phyloP scores from a whole-genome alignment of 371 early-diverging fungal species.

The Fennellomyces sp. region DNA sequence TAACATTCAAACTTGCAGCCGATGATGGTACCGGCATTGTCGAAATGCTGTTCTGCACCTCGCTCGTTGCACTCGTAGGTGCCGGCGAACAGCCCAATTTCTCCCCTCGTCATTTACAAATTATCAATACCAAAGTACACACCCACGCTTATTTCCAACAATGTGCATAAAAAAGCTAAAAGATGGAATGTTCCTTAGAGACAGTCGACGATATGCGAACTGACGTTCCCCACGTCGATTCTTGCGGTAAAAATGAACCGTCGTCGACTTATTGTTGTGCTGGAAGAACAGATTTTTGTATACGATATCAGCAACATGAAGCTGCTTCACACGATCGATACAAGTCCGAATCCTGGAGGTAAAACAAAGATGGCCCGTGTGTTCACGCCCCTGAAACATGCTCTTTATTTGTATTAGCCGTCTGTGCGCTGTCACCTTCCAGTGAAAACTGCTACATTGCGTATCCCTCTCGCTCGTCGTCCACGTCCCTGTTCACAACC shows the following conservation, averaged over 20 bases:
- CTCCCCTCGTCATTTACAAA: constrained; percentile 89
- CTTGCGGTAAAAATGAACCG: constrained; percentile 95
- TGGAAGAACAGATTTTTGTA: constrained; percentile 89
- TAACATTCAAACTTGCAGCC: constrained; percentile 43
- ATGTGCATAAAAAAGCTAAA: no score
- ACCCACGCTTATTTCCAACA: no score
- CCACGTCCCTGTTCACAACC: constrained; percentile 44
- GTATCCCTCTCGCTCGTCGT: constrained; percentile 77
- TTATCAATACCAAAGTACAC: constrained; percentile 96
- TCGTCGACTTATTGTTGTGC: constrained; percentile 87
- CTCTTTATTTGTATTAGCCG: constrained; percentile 34
- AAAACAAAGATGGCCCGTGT: neutral
- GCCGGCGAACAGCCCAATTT: constrained; percentile 91
- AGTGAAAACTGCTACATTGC: constrained; percentile 94
- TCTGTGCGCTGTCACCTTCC: constrained; percentile 94
- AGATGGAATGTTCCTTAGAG: constrained; percentile 70
- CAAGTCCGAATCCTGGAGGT: constrained; percentile 89
- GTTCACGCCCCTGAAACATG: neutral
- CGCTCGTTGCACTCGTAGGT: constrained; percentile 93
- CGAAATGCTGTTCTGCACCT: constrained; percentile 96
- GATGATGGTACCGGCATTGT: constrained; percentile 92
- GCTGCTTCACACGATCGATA: constrained; percentile 92
- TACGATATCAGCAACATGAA: constrained; percentile 97
- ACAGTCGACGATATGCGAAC: constrained; percentile 94
- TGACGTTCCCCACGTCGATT: constrained; percentile 89